Conservation (phyloP, 2,329 filamentous ascomycete species). For the Monosporascus sp. region DNA sequence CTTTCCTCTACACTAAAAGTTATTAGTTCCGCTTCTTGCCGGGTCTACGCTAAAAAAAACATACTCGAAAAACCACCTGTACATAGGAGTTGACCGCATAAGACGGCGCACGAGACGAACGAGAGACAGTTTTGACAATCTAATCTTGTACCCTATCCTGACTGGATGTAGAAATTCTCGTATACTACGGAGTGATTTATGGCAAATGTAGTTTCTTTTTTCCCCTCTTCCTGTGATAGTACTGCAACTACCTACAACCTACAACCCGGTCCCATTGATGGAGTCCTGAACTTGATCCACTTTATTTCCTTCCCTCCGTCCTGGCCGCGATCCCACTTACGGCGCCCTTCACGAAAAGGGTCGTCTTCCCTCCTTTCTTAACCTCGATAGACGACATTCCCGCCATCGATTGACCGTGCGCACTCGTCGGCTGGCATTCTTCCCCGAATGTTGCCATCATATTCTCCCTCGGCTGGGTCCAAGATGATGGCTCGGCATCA, state of each 20-base stretch:
- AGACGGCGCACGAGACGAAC: too few relatives aligned
- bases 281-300: background rate
- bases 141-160: too few relatives aligned
- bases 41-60: too few relatives aligned
- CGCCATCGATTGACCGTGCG: conserved; percentile 5
- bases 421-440: conserved; percentile 2
- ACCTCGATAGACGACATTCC: background rate
- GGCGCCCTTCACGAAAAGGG: conserved; percentile 4
- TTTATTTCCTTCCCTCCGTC: background rate
- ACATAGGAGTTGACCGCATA: too few relatives aligned
- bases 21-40: too few relatives aligned
- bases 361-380: conserved; percentile 7
- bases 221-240: background rate
- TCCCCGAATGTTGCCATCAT: conserved; percentile 53
- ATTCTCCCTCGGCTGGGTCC: conserved; percentile 44
- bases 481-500: conserved; percentile 85
- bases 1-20: too few relatives aligned
- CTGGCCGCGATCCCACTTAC: background rate
- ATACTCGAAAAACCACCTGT: too few relatives aligned
- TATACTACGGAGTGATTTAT: background rate
- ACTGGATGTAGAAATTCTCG: too few relatives aligned
- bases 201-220: background rate
- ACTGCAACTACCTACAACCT: background rate
- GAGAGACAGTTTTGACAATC: too few relatives aligned
- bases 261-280: background rate